Evolutionary conservation across 805 yeast genomes (phyloP), one percentile per base, ranked within the genome.

Genomic region (Diddensiella caesifluorescens): DNA sequence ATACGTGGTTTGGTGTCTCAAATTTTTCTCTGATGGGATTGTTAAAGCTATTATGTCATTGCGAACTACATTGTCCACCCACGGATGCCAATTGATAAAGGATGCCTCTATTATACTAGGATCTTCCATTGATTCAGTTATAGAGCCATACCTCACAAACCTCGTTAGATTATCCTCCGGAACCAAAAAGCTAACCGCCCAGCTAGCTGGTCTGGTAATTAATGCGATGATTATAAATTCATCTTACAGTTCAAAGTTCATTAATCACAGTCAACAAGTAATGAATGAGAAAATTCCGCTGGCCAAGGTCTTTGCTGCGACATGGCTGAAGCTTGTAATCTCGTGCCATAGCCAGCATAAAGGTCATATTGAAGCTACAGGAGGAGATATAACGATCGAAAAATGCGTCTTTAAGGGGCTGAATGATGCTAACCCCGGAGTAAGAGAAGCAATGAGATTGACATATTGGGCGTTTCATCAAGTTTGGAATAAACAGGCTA

Each of bases 61-160:
- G 43, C 69, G 98, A 55, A 92, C 98, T 0, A 83, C 96, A 0
- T 67, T 92, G 16, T 78, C 89, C 1, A 65, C 76, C 2, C 75
- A 83, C 54, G 85, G 88, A 0, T 83, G 94, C 55, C 85, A 80
- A 44, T 59, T 88, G 16, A 68, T 85, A 7, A 85, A 83, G 55
- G 97, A 89, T 48, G 42, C 57, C 5, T 59, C 56, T 2, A 53
- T 56, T 22, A 39, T 61, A 2, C 35, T 55, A 4, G 51, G 58
- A 4, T 23, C 48, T 9, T 34, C 44, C 5, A 44, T 61, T 23
- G 61, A 67, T 16, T 44, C 57, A 5, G 55, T 77, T 2, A 60
- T 72, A 7, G 90, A 83, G 35, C 52, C 64, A 1, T 64, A 75
- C 20, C 48, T 74, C 5, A 70, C 72, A 1, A 56, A 72, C 1